These are phyloP conservation scores for Monosporascus sp. DNA, from an alignment of 2,329 filamentous ascomycete genomes.

Conservation along the genomic window DNA sequence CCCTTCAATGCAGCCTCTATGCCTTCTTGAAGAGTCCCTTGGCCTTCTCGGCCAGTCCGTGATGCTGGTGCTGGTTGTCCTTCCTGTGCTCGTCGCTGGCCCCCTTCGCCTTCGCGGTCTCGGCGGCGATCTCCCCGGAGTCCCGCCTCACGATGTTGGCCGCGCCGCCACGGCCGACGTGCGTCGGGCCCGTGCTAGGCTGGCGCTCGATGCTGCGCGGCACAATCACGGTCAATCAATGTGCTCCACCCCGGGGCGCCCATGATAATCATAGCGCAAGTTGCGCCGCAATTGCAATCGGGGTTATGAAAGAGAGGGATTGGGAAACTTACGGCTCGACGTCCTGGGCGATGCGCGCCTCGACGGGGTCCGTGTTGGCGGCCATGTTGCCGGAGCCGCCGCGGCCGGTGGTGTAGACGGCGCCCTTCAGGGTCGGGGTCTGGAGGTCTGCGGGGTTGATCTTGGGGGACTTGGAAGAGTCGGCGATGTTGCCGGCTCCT, in stretches of 20 bases:
- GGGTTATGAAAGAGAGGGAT: conserved; percentile 9
- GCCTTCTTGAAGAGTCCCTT: conserved; percentile 47
- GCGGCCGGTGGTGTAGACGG: conserved; percentile 84
- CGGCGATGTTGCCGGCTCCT: conserved; percentile 70
- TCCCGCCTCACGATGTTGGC: conserved; percentile 60
- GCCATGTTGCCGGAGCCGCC: conserved; percentile 89
- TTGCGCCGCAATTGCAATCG: background rate
- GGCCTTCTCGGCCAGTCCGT: conserved; percentile 36
- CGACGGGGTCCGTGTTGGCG: conserved; percentile 61
- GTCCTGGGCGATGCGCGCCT: conserved; percentile 78
- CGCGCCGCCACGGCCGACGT: conserved; percentile 70
- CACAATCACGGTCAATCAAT: background rate
- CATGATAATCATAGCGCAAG: too few species aligned
- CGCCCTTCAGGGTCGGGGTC: conserved; percentile 76
- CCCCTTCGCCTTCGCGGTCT: conserved; percentile 53
- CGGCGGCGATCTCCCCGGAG: conserved; percentile 39
- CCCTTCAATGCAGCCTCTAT: conserved; percentile 18
- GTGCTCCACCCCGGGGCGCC: background rate
- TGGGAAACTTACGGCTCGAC: conserved; percentile 58
- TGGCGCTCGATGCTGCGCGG: conserved; percentile 46
- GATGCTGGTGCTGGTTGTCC: conserved; percentile 16
- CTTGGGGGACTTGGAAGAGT: conserved; percentile 40
- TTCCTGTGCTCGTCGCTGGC: conserved; percentile 21
- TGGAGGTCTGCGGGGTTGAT: conserved; percentile 60
- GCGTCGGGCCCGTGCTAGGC: conserved; percentile 52